phyloP scores from a whole-genome alignment of 305 asterid species.

The Fraxinus platypoda region DNA sequence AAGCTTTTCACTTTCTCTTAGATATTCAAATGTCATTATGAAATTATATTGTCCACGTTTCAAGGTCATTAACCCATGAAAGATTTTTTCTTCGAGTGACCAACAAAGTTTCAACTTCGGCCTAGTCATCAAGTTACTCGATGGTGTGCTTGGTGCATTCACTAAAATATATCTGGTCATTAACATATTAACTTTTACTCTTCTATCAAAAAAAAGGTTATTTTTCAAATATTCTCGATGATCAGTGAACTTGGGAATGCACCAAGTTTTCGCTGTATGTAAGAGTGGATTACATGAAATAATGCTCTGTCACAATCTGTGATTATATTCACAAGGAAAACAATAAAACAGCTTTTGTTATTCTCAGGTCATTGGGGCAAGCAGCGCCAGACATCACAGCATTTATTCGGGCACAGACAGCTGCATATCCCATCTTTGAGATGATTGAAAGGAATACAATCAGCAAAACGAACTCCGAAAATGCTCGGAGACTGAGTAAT shows the following conservation, averaged over 20 bases:
- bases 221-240: not conserved
- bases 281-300: not conserved
- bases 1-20: conserved; percentile 28
- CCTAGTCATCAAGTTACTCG: not conserved
- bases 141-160: not conserved
- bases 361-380: conserved; percentile 83
- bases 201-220: not conserved
- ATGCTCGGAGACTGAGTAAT: conserved; percentile 50
- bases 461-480: conserved; percentile 44
- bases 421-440: conserved; percentile 89
- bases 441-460: conserved; percentile 78
- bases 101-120: not conserved
- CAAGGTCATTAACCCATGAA: not conserved
- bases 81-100: not conserved
- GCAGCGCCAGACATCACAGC: conserved; percentile 90
- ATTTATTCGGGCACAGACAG: conserved; percentile 79
- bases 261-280: not conserved
- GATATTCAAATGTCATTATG: not conserved
- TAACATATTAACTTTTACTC: not conserved
- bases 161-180: not conserved
- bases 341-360: not conserved
- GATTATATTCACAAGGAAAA: not conserved
- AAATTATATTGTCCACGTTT: not conserved
- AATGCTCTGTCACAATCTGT: not conserved
- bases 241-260: not conserved